phyloP scores from a whole-genome alignment of 257 asterid genomes.

The Parsonsia alboflavescens region DNA sequence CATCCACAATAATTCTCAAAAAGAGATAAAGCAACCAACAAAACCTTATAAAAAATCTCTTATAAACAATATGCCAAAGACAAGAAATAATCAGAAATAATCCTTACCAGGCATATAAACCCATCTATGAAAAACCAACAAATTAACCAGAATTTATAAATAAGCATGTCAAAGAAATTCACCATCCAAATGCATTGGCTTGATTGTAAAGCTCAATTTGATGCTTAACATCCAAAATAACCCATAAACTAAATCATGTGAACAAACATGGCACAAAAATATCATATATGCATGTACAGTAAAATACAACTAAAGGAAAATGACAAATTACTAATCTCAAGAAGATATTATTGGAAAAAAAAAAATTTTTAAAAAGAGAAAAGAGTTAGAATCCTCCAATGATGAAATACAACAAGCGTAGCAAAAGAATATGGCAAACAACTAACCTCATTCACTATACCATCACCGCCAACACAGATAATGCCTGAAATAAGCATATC shows the following conservation, averaged over 20 bases:
- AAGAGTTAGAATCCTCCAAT: background rate
- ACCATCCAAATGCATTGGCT: background rate
- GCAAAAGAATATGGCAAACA: conserved; percentile 5
- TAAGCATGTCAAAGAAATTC: background rate
- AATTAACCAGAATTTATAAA: background rate
- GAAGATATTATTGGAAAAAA: background rate
- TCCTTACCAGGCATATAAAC: background rate
- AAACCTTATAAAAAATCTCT: background rate
- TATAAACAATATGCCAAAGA: background rate
- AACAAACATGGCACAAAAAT: background rate
- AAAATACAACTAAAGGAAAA: background rate
- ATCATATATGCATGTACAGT: background rate
- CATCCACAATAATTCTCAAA: background rate
- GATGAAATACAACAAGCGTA: background rate
- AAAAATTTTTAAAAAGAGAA: too few relatives aligned
- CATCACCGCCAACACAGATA: conserved; percentile 98
- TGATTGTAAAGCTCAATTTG: background rate
- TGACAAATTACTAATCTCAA: background rate
- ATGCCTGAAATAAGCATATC: conserved; percentile 53
- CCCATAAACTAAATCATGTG: background rate
- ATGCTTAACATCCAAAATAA: background rate
- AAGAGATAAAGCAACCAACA: background rate
- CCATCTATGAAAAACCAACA: background rate
- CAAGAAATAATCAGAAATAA: background rate
- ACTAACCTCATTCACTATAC: conserved; percentile 91